These are phyloP conservation scores for Aegilops longissima DNA, from an alignment of 176 grass and related monocot genomes.

Conservation along the genomic window DNA sequence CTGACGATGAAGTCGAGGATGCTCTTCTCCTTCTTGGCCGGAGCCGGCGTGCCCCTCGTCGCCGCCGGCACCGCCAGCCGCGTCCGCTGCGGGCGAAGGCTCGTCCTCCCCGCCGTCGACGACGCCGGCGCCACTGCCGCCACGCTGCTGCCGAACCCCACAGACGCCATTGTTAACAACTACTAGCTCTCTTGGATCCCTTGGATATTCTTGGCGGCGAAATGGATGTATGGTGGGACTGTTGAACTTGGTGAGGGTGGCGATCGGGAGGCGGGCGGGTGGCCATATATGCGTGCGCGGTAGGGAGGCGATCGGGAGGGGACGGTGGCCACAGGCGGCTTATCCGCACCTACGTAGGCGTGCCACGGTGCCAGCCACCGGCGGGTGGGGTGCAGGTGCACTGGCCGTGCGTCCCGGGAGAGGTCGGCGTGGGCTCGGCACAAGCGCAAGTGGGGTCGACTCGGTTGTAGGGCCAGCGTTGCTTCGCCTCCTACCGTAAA, in stretches of 20 bases:
- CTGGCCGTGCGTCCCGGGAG: conserved; percentile 7
- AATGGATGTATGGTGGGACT: not conserved
- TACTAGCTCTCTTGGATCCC: not conserved
- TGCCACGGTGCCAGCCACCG: not conserved
- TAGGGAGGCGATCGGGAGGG: not conserved
- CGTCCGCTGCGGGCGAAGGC: not conserved
- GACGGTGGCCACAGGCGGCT: conserved; percentile 51
- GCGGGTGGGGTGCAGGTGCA: not conserved
- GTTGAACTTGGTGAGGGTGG: not conserved
- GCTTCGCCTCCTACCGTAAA: not conserved
- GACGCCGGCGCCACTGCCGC: conserved; percentile 39
- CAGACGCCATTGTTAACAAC: conserved; percentile 32
- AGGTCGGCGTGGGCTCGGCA: not conserved
- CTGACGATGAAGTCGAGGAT: conserved; percentile 44
- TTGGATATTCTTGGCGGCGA: not conserved
- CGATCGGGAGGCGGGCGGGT: not conserved
- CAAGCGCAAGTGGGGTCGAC: not conserved
- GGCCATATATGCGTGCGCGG: conserved; percentile 18
- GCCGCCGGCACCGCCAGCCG: conserved; percentile 11
- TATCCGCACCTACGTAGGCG: conserved; percentile 27
- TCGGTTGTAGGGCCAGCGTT: not conserved
- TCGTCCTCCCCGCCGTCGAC: not conserved
- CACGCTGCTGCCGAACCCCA: conserved; percentile 45
- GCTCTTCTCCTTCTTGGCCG: conserved; percentile 59
- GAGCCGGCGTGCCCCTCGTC: conserved; percentile 20